phyloP scores from a whole-genome alignment of 306 rosid species.

The Cucurbita pepo region DNA sequence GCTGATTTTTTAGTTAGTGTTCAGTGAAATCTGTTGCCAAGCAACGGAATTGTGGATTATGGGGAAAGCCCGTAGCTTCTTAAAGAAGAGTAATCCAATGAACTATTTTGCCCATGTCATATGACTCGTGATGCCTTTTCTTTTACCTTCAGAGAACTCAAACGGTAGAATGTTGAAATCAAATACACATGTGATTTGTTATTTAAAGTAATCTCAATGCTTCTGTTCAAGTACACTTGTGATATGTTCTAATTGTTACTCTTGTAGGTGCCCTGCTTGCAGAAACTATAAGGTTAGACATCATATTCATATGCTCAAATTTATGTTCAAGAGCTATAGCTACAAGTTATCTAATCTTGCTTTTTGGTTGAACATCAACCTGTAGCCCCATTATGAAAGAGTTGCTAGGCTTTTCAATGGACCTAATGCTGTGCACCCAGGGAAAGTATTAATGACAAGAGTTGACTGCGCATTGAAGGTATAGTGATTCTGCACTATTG shows the following conservation, averaged over 20 bases:
- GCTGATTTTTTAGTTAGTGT: not conserved
- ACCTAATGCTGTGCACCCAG: slow-evolving; percentile 86
- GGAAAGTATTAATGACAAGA: slow-evolving; percentile 70
- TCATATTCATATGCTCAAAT: slow-evolving; percentile 2
- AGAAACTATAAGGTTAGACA: slow-evolving; percentile 72
- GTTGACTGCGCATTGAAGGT: slow-evolving; percentile 94
- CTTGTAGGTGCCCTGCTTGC: slow-evolving; percentile 93
- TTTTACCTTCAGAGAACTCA: not conserved
- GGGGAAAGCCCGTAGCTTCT: not conserved
- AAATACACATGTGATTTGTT: not conserved
- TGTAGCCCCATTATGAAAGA: slow-evolving; percentile 87
- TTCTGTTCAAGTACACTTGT: not conserved
- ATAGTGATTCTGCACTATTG: slow-evolving; percentile 3
- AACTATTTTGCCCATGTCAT: not conserved
- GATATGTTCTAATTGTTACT: slow-evolving; percentile 3
- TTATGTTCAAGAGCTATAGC: not conserved
- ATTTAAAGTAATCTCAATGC: not conserved
- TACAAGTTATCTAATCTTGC: not conserved
- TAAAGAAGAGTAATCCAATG: not conserved
- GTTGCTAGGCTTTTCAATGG: slow-evolving; percentile 97
- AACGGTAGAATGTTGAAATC: not conserved
- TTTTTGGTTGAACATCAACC: slow-evolving; percentile 4
- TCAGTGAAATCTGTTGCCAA: not conserved
- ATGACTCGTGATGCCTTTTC: not conserved
- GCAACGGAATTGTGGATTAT: not conserved